These are phyloP conservation scores for Chaetoceros muelleri DNA, from an alignment of 108 stramenopile species.

Conservation along the genomic window DNA sequence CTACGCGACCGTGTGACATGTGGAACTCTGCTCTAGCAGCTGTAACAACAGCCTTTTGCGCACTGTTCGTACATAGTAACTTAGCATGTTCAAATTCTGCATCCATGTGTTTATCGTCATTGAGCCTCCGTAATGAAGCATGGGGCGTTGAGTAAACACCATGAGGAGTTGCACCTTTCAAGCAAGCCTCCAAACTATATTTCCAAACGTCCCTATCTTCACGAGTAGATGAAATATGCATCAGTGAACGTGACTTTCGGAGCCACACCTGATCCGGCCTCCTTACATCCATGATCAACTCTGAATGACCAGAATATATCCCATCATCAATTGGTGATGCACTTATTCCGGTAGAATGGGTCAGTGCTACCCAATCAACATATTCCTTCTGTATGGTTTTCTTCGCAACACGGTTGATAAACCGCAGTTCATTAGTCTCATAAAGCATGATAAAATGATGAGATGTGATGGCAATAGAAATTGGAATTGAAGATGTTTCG, in stretches of 20 bases:
- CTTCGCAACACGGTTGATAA: constrained; percentile 69
- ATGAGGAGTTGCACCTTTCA: constrained; percentile 22
- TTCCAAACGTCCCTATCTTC: constrained; percentile 86
- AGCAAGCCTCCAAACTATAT: constrained; percentile 52
- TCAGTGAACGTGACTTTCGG: constrained; percentile 52
- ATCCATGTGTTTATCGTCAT: constrained; percentile 18
- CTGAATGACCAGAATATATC: constrained; percentile 23
- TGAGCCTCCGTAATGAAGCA: neutral
- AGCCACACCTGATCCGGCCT: constrained; percentile 89
- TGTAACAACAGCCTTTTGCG: constrained; percentile 77
- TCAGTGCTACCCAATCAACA: constrained; percentile 52
- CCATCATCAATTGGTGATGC: constrained; percentile 7
- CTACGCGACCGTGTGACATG: constrained; percentile 54
- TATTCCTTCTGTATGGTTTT: constrained; percentile 71
- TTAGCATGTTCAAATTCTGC: constrained; percentile 73
- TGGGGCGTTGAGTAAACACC: neutral
- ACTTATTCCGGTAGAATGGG: constrained; percentile 16
- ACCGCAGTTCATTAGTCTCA: constrained; percentile 58
- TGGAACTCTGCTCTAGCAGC: constrained; percentile 75
- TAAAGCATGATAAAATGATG: constrained; percentile 70
- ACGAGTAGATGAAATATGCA: constrained; percentile 75
- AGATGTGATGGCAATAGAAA: constrained; percentile 51
- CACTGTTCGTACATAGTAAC: constrained; percentile 55
- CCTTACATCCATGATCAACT: constrained; percentile 73
- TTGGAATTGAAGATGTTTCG: constrained; percentile 17